These are phyloP conservation scores for Zalaria obscura DNA, from an alignment of 2,329 filamentous ascomycete genomes.

Conservation along the genomic window DNA sequence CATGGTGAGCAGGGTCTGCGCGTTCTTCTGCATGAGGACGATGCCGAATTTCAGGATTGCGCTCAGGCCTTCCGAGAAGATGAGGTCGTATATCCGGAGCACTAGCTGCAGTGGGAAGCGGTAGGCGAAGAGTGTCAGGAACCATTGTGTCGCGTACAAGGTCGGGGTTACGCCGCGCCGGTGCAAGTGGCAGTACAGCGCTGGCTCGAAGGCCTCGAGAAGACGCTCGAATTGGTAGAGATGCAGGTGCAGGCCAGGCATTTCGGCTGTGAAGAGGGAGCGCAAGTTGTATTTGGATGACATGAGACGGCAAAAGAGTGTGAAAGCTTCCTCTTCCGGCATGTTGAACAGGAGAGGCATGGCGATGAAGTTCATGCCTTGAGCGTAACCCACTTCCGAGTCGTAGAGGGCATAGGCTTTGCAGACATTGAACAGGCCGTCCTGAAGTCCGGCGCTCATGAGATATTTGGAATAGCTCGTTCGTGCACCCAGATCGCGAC, in stretches of 20 bases:
- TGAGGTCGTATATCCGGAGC: constrained; percentile 88
- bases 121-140: constrained; percentile 95
- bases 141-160: constrained; percentile 97
- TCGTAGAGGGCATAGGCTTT: constrained; percentile 96
- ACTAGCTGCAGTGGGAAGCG: constrained; percentile 93
- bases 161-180: constrained; percentile 78
- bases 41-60: constrained; percentile 92
- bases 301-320: constrained; percentile 84
- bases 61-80: constrained; percentile 75
- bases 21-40: constrained; percentile 92
- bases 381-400: constrained; percentile 86
- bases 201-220: constrained; percentile 85
- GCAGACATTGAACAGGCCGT: constrained; percentile 87
- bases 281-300: constrained; percentile 77
- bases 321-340: constrained; percentile 95
- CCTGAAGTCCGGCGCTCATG: constrained; percentile 78
- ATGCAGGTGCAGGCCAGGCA: constrained; percentile 87
- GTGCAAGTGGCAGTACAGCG: constrained; percentile 85
- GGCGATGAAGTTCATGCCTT: constrained; percentile 96
- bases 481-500: constrained; percentile 75
- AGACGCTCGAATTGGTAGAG: constrained; percentile 92
- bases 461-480: constrained; percentile 97
- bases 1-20: constrained; percentile 61
- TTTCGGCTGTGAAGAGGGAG: constrained; percentile 87
- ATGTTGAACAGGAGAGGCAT: constrained; percentile 98